Percentiles rank a stretch among this genome's conserved stretches.
Conservation (phyloP, 768 basidiomycete species). For the Trametes villosa region DNA sequence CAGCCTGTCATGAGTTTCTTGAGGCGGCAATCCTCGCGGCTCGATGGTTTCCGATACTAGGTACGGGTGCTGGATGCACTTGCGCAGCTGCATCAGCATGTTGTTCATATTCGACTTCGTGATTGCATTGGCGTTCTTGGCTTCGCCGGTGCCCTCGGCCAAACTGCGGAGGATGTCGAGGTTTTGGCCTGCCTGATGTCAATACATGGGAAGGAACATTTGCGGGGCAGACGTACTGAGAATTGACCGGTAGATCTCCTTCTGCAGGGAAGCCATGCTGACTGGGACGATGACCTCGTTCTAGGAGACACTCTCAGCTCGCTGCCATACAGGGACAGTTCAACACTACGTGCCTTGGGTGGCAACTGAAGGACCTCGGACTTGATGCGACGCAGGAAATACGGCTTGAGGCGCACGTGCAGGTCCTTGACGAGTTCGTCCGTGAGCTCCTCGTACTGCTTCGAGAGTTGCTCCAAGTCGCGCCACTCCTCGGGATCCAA, state of each 20-base stretch:
- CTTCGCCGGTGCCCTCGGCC: slow-evolving; percentile 44
- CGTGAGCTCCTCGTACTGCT: slow-evolving; percentile 74
- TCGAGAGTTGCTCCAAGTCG: slow-evolving; percentile 74
- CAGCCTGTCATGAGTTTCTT: slow-evolving; percentile 76
- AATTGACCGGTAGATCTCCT: slow-evolving; percentile 85
- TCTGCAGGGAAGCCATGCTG: slow-evolving; percentile 85
- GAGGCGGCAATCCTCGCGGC: slow-evolving; percentile 56
- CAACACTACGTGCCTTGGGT: slow-evolving; percentile 67
- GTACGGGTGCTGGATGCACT: slow-evolving; percentile 93
- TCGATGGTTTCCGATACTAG: slow-evolving; percentile 82
- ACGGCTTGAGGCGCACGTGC: slow-evolving; percentile 79
- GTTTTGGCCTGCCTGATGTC: slow-evolving; percentile 60
- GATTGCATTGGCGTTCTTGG: slow-evolving; percentile 35
- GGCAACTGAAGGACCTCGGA: slow-evolving; percentile 91
- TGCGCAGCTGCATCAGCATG: slow-evolving; percentile 85
- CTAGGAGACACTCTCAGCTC: slow-evolving; percentile 40
- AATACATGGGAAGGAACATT: slow-evolving; percentile 16
- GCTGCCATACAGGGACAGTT: neutral
- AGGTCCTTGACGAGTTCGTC: slow-evolving; percentile 82
- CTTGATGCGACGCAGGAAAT: slow-evolving; percentile 93
- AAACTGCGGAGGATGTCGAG: slow-evolving; percentile 66
- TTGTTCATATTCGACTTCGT: slow-evolving; percentile 73
- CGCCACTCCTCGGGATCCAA: slow-evolving; percentile 78
- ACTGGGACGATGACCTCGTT: slow-evolving; percentile 93
- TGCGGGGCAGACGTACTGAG: slow-evolving; percentile 55